Base-by-base conservation (phyloP, 768 basidiomycete genomes). In the Leccinum subgranulosum region DNA sequence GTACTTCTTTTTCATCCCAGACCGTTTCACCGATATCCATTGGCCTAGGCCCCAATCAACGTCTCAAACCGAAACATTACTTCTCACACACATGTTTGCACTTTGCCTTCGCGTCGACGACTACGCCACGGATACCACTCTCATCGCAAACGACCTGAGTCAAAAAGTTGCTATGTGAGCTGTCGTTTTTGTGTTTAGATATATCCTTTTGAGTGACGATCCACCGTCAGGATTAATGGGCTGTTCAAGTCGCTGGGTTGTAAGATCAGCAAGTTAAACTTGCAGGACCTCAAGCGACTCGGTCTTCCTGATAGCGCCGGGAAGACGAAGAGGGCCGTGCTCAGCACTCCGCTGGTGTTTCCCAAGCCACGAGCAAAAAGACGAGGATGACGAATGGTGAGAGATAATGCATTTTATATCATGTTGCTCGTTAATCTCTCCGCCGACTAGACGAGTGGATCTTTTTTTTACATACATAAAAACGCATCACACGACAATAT, bases 231-330 rank as follows among this genome's bases (percentile, higher is more conserved):
- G 53, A 80, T 90, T 41, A 84, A 84, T 60, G 67, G 76, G n/a
- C 69, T 92, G 17, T 94, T 92, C 79, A 89, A 82, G 70, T 84
- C 86, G 0, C 76, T 96, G 19, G 89, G 94, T 29, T 96, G 94
- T 73, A 86, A 84, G 59, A 76, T 93, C 47, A 76, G 75, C 49
- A 77, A 81, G 47, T 72, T 89, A 23, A 73, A 77, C 3, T 74
- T 80, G 8, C 78, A 79, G 15, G 90, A 95, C 60, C 79, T 92
- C 7, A 84, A 85, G 57, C 77, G 80, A 59, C 76, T 90, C 36
- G 89, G 91, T 10, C 73, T 94, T 19, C 79, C 87, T 0, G 80
- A 86, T 48, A 79, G 77, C 31, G 83, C 82, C 3, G 85, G 79
- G 8, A 82, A 81, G 36, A 79, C 79, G 43, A 90, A 88, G 67